phyloP scores from a whole-genome alignment of 805 yeast species.

The Torulaspora delbrueckii region DNA sequence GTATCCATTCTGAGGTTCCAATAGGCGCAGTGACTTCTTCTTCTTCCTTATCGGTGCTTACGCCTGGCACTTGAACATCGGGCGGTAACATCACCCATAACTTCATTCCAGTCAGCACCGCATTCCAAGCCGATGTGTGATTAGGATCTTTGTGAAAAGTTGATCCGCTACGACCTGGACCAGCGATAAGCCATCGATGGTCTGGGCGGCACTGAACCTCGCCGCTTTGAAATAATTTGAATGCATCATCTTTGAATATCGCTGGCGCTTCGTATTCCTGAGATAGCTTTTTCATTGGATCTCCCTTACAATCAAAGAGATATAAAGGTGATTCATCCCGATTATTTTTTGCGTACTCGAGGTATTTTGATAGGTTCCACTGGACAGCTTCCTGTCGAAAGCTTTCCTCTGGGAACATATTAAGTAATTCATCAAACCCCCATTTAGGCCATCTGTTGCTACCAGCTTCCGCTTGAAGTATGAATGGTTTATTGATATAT shows the following conservation, averaged over 20 bases:
- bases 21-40: slow-evolving; percentile 88
- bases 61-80: slow-evolving; percentile 74
- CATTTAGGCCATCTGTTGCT: slow-evolving; percentile 59
- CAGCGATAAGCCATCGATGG: slow-evolving; percentile 86
- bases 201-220: slow-evolving; percentile 64
- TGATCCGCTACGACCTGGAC: slow-evolving; percentile 78
- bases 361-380: slow-evolving; percentile 65
- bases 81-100: slow-evolving; percentile 91
- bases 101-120: slow-evolving; percentile 67
- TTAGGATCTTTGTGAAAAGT: slow-evolving; percentile 94
- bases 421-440: slow-evolving; percentile 46
- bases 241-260: slow-evolving; percentile 55
- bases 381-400: slow-evolving; percentile 84
- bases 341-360: slow-evolving; percentile 56
- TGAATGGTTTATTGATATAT: slow-evolving; percentile 60
- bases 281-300: slow-evolving; percentile 55
- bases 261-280: slow-evolving; percentile 52
- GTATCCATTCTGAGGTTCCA: slow-evolving; percentile 90
- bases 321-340: slow-evolving; percentile 81
- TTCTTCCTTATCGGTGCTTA: slow-evolving; percentile 67
- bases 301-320: slow-evolving; percentile 73
- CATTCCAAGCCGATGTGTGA: slow-evolving; percentile 87
- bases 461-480: slow-evolving; percentile 36
- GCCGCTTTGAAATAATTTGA: slow-evolving; percentile 44
- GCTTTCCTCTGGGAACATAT: slow-evolving; percentile 51